Evolutionary conservation across 2,329 filamentous ascomycete genomes (phyloP), one percentile per base, ranked within the genome.

Genomic region (Neofusicoccum umdonicola): DNA sequence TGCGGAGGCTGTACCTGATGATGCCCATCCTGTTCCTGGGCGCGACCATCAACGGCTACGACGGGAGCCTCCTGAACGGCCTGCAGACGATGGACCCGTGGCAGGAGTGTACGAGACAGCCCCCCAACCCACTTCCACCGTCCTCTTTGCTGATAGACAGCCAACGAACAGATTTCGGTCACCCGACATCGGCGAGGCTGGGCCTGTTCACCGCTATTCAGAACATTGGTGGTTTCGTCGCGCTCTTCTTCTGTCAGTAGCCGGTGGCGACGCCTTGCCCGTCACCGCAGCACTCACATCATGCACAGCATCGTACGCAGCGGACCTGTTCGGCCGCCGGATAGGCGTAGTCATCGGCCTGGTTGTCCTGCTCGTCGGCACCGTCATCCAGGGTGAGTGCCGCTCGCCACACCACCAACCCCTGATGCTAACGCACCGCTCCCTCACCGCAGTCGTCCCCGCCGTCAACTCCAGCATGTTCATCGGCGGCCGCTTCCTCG

Each of bases 401-500:
- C 27, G 27, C 13, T 39, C 37, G 37, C 9, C 37, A 9, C 9
- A 39, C 13, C 27, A 11, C 37, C 37, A 8, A 8, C 19, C 11
- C 31, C 22, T 12, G 13, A 19, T 34, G 3, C 57, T 77, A 77
- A 11, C 47, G 77, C 80, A 2, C 15, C 11, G 4, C 13, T n/a
- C n/a, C 7, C n/a, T 19, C 41, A 11, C 3, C 8, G 42, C 15
- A 60, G 56, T 60, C 42, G 56, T 60, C 3, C 56, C 56, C 2
- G 42, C 41, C 3, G 56, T 60, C 8, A 47, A 60, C 42, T 60
- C 56, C 9, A 77, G 75, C 12, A 81, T 83, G 66, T 87, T 88
- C 73, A 84, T 88, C 73, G 84, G 81, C 47, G 85, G 85, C 19
- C 82, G 85, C 22, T 88, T 88, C 75, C 73, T 88, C 22, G 81